These are phyloP conservation scores for Colletotrichum echinochloae DNA, from an alignment of 2,329 filamentous ascomycete species.

Conservation along the genomic window DNA sequence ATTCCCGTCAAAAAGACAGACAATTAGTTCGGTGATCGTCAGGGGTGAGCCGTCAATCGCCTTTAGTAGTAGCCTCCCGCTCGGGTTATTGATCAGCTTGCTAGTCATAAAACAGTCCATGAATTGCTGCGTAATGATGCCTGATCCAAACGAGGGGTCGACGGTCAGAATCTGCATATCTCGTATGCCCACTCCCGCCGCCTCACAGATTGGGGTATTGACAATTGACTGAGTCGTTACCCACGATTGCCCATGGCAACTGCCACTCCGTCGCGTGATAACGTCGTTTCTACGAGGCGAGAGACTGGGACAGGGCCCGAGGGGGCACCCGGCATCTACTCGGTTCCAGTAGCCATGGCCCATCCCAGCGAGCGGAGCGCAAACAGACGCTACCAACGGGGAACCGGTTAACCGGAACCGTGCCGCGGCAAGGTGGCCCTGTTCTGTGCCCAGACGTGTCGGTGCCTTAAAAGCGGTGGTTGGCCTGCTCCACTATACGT, in stretches of 20 bases:
- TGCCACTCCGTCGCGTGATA: background rate
- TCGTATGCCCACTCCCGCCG: background rate
- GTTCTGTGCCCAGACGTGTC: slow-evolving; percentile 18
- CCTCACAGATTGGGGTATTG: background rate
- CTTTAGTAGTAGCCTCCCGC: slow-evolving; percentile 13
- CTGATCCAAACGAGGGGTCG: background rate
- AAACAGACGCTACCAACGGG: slow-evolving; percentile 27
- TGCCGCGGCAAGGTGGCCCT: slow-evolving; percentile 28
- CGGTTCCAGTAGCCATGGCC: slow-evolving; percentile 21
- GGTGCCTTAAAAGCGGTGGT: slow-evolving; percentile 13
- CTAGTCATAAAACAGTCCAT: background rate
- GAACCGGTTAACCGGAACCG: slow-evolving; percentile 34
- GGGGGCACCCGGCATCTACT: background rate
- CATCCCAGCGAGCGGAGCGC: slow-evolving; percentile 19
- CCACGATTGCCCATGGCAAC: slow-evolving; percentile 3
- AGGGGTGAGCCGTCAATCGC: slow-evolving; percentile 16
- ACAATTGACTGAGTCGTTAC: background rate
- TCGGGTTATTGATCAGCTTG: background rate
- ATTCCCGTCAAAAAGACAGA: background rate
- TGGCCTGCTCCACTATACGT: slow-evolving; percentile 5
- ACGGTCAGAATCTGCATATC: background rate
- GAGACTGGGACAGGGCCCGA: background rate
- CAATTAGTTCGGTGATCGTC: slow-evolving; percentile 20
- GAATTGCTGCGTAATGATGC: background rate
- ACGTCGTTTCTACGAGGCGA: background rate